phyloP scores from a whole-genome alignment of 306 rosid genomes.

The Citrullus mucosospermus region DNA sequence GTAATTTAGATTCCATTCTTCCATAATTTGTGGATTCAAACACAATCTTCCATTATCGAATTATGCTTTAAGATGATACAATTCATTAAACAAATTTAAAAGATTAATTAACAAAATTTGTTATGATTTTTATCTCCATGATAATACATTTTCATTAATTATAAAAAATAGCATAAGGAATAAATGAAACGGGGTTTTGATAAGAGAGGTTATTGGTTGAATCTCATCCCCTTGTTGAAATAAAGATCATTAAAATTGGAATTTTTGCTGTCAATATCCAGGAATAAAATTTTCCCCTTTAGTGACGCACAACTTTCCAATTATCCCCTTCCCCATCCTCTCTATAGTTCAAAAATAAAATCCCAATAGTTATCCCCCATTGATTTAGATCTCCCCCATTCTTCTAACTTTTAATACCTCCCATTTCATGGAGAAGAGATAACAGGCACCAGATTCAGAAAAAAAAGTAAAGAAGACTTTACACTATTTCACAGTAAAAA shows the following conservation, averaged over 20 bases:
- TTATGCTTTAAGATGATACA: no score
- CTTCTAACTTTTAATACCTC: not conserved
- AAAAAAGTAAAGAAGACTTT: not conserved
- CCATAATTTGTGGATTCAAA: not conserved
- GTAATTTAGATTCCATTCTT: no score
- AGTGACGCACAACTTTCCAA: not conserved
- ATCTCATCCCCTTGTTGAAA: not conserved
- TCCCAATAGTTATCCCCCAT: not conserved
- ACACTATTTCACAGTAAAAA: slow-evolving; percentile 2
- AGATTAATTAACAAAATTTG: no score
- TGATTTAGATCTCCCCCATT: not conserved
- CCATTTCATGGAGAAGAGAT: not conserved
- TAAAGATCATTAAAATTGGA: not conserved
- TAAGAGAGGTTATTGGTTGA: not conserved
- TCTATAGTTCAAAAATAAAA: not conserved
- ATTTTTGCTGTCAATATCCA: not conserved
- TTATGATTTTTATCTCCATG: not conserved
- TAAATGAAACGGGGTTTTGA: not conserved
- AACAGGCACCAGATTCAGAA: not conserved
- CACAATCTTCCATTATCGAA: not conserved
- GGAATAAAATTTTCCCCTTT: not conserved
- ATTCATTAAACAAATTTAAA: no score
- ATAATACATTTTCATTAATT: not conserved
- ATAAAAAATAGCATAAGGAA: no score
- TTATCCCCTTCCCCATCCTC: not conserved